Base-by-base conservation (phyloP, 768 basidiomycete species). In the Chlorophyllum brunneum region DNA sequence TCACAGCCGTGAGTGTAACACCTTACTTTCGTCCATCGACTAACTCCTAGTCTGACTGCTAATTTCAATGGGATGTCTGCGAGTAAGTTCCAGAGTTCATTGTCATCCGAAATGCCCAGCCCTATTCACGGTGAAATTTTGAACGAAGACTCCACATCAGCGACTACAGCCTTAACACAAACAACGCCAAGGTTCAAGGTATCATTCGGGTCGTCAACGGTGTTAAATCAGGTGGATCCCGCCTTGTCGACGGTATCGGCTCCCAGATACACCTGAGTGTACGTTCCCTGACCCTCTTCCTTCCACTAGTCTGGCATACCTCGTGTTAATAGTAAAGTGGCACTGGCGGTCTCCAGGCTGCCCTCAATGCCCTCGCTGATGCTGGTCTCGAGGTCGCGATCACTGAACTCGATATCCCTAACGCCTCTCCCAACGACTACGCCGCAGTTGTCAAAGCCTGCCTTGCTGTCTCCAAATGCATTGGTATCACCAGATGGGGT, bases 401-500 rank as follows among this genome's bases (percentile, higher is more conserved):
- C 59, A 79, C 78, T 1, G 74, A 75, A 53, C 68, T 76, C 31
- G 72, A 74, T 56, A 78, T 77, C 40, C 67, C 65, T 5, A 62
- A 63, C 43, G 67, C 65, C 37, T 51, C 68, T 0, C 43, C 71
- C n/a, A 71, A 64, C 45, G 77, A 79, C 61, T 79, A 79, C 59
- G 63, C 59, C 23, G 62, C 66, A 2, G 77, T 77, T 37, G 70
- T 69, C 18, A 72, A 72, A 26, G 78, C 78, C 5, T 80, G 77
- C 60, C 56, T 78, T 40, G 63, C 63, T 26, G 68, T 69, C 8
- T 61, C 73, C 1, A 54, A 57, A 15, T 79, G 78, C 59, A 67
- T 76, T 23, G 67, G 70, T n/a, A 75, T 79, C 62, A 78, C 77
- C 26, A 67, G 66, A 40, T 79, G 76, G 76, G 75, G 75, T 13